Conservation (phyloP, 1,139 yeast genomes). For the Yamadazyma spencermartinsiae region DNA sequence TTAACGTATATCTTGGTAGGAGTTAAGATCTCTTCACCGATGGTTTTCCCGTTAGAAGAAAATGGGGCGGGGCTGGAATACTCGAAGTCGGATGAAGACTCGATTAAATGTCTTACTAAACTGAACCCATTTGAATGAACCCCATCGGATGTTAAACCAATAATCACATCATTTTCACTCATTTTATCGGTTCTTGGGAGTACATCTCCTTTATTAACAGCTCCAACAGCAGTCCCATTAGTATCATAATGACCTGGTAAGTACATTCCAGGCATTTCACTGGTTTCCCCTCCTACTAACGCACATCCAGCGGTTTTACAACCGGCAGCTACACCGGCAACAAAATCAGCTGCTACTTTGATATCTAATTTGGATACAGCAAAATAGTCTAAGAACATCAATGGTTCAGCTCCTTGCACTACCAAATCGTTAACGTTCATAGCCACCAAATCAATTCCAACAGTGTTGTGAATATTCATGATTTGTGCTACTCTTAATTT, state of each 20-base stretch:
- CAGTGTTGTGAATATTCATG: constrained; percentile 86
- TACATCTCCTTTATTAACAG: constrained; percentile 78
- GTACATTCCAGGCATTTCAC: constrained; percentile 99
- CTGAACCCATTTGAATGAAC: constrained; percentile 97
- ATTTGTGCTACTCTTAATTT: constrained; percentile 93
- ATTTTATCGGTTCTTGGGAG: constrained; percentile 70
- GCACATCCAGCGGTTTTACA: constrained; percentile 97
- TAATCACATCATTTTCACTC: constrained; percentile 74
- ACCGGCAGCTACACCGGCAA: constrained; percentile 94
- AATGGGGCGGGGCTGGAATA: constrained; percentile 86
- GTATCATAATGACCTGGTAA: constrained; percentile 95
- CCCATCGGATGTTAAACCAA: constrained; percentile 91
- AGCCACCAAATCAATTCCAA: constrained; percentile 97
- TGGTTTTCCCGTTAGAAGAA: constrained; percentile 62
- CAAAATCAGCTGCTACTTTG: constrained; percentile 82
- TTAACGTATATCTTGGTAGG: constrained; percentile 96
- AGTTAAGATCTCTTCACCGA: constrained; percentile 82
- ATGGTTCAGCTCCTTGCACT: constrained; percentile 98
- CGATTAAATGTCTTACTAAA: constrained; percentile 90
- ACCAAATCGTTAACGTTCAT: constrained; percentile 98
- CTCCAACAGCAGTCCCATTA: constrained; percentile 98
- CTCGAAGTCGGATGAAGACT: constrained; percentile 62
- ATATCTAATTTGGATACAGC: constrained; percentile 93
- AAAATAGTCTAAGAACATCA: constrained; percentile 92
- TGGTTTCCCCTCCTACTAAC: constrained; percentile 97